Conservation (phyloP, 2,329 filamentous ascomycete genomes). For the Fusarium miscanthi region DNA sequence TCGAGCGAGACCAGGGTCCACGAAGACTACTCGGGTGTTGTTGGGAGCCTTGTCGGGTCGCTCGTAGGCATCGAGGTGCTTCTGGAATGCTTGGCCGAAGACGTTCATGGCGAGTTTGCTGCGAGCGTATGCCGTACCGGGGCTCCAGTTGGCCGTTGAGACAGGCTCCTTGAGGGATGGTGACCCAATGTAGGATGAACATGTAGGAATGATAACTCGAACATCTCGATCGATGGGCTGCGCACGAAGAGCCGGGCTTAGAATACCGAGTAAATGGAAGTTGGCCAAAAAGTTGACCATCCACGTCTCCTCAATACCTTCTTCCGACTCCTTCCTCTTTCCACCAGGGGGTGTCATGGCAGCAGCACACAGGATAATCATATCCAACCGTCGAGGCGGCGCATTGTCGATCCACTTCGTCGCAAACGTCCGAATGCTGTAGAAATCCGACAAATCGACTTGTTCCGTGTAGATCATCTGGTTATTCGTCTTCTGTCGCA, state of each 20-base stretch:
- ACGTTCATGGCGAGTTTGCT: conserved; percentile 85
- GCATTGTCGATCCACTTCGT: conserved; percentile 98
- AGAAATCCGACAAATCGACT: conserved; percentile 87
- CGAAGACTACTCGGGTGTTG: conserved; percentile 85
- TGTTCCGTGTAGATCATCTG: conserved; percentile 94
- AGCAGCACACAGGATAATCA: conserved; percentile 88
- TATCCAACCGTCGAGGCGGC: conserved; percentile 87
- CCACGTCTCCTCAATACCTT: conserved; percentile 91
- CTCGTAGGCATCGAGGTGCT: conserved; percentile 86
- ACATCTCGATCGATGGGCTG: conserved; percentile 96
- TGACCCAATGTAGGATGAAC: conserved; percentile 86
- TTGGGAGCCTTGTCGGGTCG: conserved; percentile 85
- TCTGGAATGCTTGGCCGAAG: conserved; percentile 91
- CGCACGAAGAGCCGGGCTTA: conserved; percentile 88
- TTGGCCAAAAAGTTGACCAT: conserved; percentile 95
- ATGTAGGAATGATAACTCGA: conserved; percentile 85
- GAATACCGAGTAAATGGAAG: conserved; percentile 91
- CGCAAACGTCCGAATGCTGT: conserved; percentile 91
- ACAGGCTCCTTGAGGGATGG: conserved; percentile 70
- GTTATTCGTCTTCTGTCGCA: conserved; percentile 81
- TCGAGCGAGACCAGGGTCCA: conserved; percentile 85
- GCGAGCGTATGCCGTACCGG: conserved; percentile 69
- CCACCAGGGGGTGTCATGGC: conserved; percentile 77
- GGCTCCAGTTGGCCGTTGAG: conserved; percentile 64
- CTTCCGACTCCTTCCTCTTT: conserved; percentile 70